Evolutionary conservation across 257 asterid species (phyloP).

Genomic region (Cruciata laevipes): DNA sequence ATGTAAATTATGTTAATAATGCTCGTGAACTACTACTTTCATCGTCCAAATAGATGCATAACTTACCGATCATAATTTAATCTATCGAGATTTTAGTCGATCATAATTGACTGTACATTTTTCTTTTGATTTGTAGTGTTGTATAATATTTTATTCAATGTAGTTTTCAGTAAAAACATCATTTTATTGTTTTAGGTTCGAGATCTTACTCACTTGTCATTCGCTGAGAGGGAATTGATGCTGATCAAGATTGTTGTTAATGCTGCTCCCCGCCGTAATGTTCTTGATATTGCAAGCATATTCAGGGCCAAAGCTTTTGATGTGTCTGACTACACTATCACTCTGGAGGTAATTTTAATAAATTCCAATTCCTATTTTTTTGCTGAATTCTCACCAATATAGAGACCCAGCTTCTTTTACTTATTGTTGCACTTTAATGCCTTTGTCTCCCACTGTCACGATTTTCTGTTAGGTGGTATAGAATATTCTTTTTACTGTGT

Average conservation of each 20-base stretch:
- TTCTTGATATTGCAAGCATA: slow-evolving; percentile 95
- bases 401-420: background rate
- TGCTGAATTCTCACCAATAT: background rate
- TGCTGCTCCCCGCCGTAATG: slow-evolving; percentile 83
- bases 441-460: background rate
- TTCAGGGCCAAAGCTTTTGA: slow-evolving; percentile 97
- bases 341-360: slow-evolving; percentile 62
- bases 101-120: no score
- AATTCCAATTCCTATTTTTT: background rate
- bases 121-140: no score
- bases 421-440: background rate
- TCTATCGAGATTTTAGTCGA: background rate
- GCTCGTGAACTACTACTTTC: background rate
- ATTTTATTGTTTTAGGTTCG: slow-evolving; percentile 42
- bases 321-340: slow-evolving; percentile 93
- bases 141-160: background rate
- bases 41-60: background rate
- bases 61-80: background rate
- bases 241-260: slow-evolving; percentile 81
- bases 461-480: background rate
- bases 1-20: background rate
- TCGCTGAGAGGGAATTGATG: slow-evolving; percentile 93
- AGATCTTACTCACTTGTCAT: slow-evolving; percentile 82
- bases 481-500: background rate
- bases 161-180: background rate